Conservation (phyloP, 768 basidiomycete species). For the Suillus plorans region DNA sequence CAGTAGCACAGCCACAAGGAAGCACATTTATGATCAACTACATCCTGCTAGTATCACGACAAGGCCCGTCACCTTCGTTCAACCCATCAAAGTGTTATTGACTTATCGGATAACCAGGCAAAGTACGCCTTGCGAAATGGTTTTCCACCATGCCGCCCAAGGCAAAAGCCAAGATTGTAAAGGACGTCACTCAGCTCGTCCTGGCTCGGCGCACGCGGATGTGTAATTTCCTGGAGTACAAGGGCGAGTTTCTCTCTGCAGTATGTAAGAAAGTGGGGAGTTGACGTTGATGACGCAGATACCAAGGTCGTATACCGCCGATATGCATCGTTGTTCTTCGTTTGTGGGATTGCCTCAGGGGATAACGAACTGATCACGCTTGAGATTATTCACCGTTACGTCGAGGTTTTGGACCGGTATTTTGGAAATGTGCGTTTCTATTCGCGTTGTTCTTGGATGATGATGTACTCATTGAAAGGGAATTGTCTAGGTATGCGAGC, state of each 20-base stretch:
- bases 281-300: conserved; percentile 37
- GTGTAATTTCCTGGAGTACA: conserved; percentile 98
- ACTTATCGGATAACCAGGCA: conserved; percentile 51
- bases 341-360: conserved; percentile 75
- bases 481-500: conserved; percentile 72
- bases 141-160: conserved; percentile 83
- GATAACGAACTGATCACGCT: conserved; percentile 94
- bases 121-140: conserved; percentile 96
- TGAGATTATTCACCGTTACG: conserved; percentile 93
- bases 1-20: conserved; percentile 26
- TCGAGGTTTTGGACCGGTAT: conserved; percentile 78
- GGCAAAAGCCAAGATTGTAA: conserved; percentile 86
- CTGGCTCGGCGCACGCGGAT: conserved; percentile 83
- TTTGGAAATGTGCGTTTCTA: conserved; percentile 41
- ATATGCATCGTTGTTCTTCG: conserved; percentile 95
- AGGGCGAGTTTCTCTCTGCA: conserved; percentile 55
- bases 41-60: conserved; percentile 89
- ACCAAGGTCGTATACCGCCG: conserved; percentile 91
- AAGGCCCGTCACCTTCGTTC: conserved; percentile 53
- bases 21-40: conserved; percentile 74
- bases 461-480: background rate
- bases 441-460: background rate
- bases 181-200: conserved; percentile 93
- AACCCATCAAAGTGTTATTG: conserved; percentile 13
- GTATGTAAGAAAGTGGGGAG: conserved; percentile 18